Base-by-base conservation (phyloP, 208 protist species). In the Acanthamoeba quina region DNA sequence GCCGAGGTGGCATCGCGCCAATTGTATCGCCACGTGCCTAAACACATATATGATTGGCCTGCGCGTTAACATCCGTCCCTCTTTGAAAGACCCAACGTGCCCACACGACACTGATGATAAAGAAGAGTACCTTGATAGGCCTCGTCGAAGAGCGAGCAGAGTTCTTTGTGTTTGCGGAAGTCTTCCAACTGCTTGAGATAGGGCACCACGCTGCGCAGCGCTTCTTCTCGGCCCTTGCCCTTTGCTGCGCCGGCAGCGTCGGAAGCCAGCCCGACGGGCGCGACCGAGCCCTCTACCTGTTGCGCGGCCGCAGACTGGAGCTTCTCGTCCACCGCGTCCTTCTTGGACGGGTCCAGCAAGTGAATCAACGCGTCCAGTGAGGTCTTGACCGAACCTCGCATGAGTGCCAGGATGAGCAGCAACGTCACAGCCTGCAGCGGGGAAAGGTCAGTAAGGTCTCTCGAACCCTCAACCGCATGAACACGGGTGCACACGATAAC, bases 181-280 rank as follows among this genome's bases (percentile, higher is more conserved):
- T 80, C 72, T 29, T 80, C 72, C 72, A 80, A 37, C 72, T 80
- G 72, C 72, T 80, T 80, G 72, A 80, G 72, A 11, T 80, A 80
- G 11, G 72, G 72, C 72, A 80, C 72, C 37, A 80, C 72, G 72
- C 72, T 49, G 72, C 72, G 72, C 72, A 80, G 72, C 37, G 72
- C 72, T 52, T 80, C 72, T 19, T 80, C 72, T n/a, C 72, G 31
- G 37, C 21, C 72, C 21, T 80, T 80, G 19, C 6, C 72, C 31
- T 6, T 52, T 9, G 19, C 37, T 24, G 11, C 66, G 3, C 10
- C 72, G 10, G 37, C 31, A 29, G 21, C 37, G 11, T 34, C 7
- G 64, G 15, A 5, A 70, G 64, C 24, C 10, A 34, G n/a, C n/a
- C n/a, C 26, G 29, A 34, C 64, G 3, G 72, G 41, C 21, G 72